Conservation (phyloP, 257 asterid species). For the Mentha longifolia region DNA sequence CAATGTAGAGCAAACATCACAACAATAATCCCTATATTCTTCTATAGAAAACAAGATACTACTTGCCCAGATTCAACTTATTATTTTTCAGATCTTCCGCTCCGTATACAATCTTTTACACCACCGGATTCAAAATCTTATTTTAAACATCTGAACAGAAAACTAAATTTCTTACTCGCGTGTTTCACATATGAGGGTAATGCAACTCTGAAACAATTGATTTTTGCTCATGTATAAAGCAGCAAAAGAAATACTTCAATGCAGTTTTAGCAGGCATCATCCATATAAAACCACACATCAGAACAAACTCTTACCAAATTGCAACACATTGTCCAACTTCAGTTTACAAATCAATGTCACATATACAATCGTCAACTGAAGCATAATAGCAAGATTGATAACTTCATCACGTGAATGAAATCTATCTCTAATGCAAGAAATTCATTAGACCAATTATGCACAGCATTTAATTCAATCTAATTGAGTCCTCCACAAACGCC, state of each 20-base stretch:
- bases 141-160: neutral
- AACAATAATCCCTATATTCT: neutral
- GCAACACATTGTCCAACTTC: neutral
- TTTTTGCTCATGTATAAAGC: neutral
- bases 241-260: neutral
- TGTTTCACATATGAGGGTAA: neutral
- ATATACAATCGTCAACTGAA: neutral
- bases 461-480: neutral
- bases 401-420: neutral
- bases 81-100: neutral
- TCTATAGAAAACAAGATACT: neutral
- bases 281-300: neutral
- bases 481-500: neutral
- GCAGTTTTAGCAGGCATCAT: neutral
- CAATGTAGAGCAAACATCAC: neutral
- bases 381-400: neutral
- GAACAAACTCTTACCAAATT: neutral
- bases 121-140: neutral
- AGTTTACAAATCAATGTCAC: neutral
- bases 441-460: neutral
- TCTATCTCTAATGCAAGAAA: neutral
- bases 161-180: neutral
- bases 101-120: neutral
- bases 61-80: neutral
- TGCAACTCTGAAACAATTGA: neutral